Evolutionary conservation across 495 filamentous ascomycete species (phyloP).

Genomic region (Immersiella caudata): DNA sequence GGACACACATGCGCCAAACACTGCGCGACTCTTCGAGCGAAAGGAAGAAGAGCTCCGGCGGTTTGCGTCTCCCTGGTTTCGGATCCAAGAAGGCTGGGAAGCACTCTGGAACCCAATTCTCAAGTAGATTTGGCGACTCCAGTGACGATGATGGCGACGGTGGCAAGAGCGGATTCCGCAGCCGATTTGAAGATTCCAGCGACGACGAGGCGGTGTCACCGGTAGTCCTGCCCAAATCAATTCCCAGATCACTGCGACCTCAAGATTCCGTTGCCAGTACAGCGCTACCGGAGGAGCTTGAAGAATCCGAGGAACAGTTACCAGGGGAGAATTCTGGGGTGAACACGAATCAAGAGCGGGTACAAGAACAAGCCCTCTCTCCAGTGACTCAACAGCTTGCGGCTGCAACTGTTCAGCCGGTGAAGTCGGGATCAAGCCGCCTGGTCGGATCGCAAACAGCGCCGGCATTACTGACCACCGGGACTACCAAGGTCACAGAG

Average conservation of each 20-base stretch:
- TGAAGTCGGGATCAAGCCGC: neutral
- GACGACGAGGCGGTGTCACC: conserved; percentile 61
- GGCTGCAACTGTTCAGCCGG: neutral
- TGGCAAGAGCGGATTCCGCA: conserved; percentile 53
- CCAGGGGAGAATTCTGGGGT: conserved; percentile 25
- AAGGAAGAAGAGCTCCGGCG: conserved; percentile 29
- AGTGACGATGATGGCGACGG: conserved; percentile 67
- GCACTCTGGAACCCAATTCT: conserved; percentile 28
- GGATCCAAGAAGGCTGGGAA: conserved; percentile 32
- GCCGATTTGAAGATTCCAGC: conserved; percentile 81
- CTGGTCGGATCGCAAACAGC: conserved; percentile 32
- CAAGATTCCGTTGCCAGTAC: conserved; percentile 33
- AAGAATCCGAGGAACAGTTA: conserved; percentile 43
- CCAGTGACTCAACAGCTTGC: neutral
- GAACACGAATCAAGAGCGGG: neutral
- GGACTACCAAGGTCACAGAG: neutral
- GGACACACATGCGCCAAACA: conserved; percentile 36
- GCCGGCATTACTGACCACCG: conserved; percentile 17
- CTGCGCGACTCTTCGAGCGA: conserved; percentile 32
- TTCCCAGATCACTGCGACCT: conserved; percentile 20
- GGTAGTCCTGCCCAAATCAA: conserved; percentile 21
- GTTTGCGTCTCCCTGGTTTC: conserved; percentile 41
- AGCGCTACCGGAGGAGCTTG: conserved; percentile 39
- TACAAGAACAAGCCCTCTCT: neutral
- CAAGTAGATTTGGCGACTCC: conserved; percentile 61